Conservation (phyloP, 225 moss, liverwort and hornwort species). For the Lunularia cruciata region DNA sequence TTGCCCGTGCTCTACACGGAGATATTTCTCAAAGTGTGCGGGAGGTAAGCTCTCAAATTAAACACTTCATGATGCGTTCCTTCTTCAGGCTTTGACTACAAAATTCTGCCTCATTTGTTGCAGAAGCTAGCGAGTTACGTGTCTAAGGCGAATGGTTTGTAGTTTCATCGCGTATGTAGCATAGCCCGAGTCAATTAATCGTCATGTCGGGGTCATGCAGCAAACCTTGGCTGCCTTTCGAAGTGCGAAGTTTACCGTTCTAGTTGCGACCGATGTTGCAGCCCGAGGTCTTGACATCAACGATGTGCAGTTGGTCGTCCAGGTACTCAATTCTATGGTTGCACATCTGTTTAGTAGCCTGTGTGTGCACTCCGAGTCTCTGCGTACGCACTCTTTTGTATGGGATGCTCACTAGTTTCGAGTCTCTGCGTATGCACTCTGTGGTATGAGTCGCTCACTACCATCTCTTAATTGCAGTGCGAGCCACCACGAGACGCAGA, state of each 20-base stretch:
- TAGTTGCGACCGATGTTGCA: conserved; percentile 95
- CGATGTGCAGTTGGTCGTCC: conserved; percentile 71
- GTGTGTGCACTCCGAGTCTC: neutral
- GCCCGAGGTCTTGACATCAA: conserved; percentile 93
- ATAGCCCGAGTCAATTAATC: neutral
- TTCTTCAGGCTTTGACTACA: too few species aligned
- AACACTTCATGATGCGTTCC: too few species aligned
- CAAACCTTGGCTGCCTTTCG: conserved; percentile 81
- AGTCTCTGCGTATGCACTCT: too few species aligned
- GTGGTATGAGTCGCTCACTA: too few species aligned
- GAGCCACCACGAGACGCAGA: conserved; percentile 76
- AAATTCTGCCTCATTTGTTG: neutral
- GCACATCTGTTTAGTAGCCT: neutral
- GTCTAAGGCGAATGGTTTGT: neutral
- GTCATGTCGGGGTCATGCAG: conserved; percentile 9
- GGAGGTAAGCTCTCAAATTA: conserved; percentile 43
- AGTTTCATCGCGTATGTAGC: neutral
- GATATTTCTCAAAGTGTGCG: conserved; percentile 75
- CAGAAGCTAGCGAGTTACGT: neutral
- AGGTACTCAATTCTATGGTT: conserved; percentile 31
- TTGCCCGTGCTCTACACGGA: conserved; percentile 72
- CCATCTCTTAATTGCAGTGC: conserved; percentile 41
- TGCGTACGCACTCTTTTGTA: neutral
- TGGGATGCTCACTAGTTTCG: too few species aligned
- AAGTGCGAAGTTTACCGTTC: conserved; percentile 58